phyloP scores from a whole-genome alignment of 2,329 filamentous ascomycete species.

The Parastagonospora avenae region DNA sequence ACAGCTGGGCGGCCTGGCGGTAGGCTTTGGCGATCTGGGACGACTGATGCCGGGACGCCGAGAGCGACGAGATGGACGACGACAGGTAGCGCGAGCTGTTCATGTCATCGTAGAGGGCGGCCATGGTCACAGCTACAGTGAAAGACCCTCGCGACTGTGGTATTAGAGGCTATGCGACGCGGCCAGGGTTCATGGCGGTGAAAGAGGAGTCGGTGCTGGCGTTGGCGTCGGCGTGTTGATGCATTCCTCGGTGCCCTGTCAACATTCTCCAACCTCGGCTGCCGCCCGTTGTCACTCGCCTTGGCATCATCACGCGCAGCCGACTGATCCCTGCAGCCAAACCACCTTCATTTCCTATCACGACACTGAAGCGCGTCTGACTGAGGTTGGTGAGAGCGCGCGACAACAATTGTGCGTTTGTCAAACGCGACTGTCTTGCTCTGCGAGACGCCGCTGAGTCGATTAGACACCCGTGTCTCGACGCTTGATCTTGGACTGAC shows the following conservation, averaged over 20 bases:
- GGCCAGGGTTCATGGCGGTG: conserved; percentile 13
- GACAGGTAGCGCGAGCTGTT: conserved; percentile 65
- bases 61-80: conserved; percentile 72
- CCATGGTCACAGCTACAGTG: conserved; percentile 29
- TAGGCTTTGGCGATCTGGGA: conserved; percentile 88
- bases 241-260: conserved; percentile 18
- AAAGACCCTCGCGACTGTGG: not conserved
- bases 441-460: conserved; percentile 8
- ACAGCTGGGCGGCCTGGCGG: conserved; percentile 90
- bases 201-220: conserved; percentile 1
- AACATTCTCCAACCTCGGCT: conserved; percentile 25
- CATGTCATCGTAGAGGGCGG: conserved; percentile 57
- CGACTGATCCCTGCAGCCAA: conserved; percentile 1
- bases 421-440: conserved; percentile 8
- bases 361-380: not conserved
- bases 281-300: conserved; percentile 12
- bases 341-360: conserved; percentile 5
- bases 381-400: conserved; percentile 1
- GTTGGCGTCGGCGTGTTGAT: conserved; percentile 6
- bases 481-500: conserved; percentile 21
- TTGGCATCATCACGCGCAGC: conserved; percentile 16
- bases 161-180: not conserved
- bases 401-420: conserved; percentile 8
- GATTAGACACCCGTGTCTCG: conserved; percentile 4
- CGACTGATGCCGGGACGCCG: conserved; percentile 67